Percentiles rank a stretch among this genome's conserved stretches.
phyloP scores from a whole-genome alignment of 2,329 filamentous ascomycete genomes.

The Septoria linicola region DNA sequence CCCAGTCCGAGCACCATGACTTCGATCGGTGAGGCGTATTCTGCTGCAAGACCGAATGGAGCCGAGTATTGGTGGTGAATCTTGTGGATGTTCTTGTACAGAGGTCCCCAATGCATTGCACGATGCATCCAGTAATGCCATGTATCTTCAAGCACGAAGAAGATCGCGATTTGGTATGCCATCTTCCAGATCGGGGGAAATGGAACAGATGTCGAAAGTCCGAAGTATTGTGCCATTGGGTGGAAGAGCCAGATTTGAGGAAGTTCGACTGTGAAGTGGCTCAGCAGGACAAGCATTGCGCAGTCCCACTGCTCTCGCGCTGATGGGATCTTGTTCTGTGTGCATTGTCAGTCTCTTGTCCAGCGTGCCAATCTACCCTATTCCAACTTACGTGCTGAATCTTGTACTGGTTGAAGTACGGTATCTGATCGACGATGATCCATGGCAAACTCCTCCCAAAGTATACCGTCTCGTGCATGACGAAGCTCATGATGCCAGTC shows the following conservation, averaged over 20 bases:
- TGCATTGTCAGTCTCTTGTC: constrained; percentile 22
- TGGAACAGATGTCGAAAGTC: constrained; percentile 81
- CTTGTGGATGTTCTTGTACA: constrained; percentile 98
- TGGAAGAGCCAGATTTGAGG: constrained; percentile 99
- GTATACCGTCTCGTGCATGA: constrained; percentile 92
- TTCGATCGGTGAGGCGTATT: constrained; percentile 97
- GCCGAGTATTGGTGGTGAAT: constrained; percentile 99
- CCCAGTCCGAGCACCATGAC: constrained; percentile 92
- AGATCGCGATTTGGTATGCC: constrained; percentile 84
- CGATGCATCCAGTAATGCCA: constrained; percentile 99
- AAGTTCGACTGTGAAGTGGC: constrained; percentile 95
- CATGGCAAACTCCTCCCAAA: constrained; percentile 89
- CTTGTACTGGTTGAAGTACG: constrained; percentile 90
- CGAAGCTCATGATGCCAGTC: constrained; percentile 95
- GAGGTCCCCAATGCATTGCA: constrained; percentile 84
- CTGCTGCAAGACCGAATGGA: constrained; percentile 91
- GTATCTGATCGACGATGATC: constrained; percentile 86
- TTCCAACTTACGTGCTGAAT: constrained; percentile 69
- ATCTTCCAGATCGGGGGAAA: constrained; percentile 87
- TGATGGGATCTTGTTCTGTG: constrained; percentile 80
- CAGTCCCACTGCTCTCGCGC: constrained; percentile 91
- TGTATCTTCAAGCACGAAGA: constrained; percentile 93
- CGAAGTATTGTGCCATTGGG: constrained; percentile 88
- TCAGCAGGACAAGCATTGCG: constrained; percentile 85
- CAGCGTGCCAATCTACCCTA: constrained; percentile 1